Evolutionary conservation across 345 rosid species (phyloP).

Genomic region (Syzygium oleosum): DNA sequence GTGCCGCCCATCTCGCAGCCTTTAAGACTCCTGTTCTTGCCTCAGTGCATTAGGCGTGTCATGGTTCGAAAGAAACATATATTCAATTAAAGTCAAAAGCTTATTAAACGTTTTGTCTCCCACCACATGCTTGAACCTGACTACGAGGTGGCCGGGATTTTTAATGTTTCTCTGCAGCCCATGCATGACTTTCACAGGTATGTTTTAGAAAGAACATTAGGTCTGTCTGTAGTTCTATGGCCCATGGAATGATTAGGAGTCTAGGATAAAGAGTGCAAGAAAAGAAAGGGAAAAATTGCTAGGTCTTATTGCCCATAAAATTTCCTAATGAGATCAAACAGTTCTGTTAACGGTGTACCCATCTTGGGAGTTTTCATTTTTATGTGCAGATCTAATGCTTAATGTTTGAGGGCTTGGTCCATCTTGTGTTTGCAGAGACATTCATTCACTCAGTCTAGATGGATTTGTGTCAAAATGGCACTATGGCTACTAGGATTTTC

Average conservation of each 20-base stretch:
- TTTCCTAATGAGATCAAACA: background rate
- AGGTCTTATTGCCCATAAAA: background rate
- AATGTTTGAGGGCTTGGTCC: background rate
- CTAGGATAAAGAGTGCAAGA: background rate
- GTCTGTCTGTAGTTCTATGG: background rate
- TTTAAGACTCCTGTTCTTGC: background rate
- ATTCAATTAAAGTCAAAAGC: conserved; percentile 3
- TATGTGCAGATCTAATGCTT: background rate
- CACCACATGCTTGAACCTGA: background rate
- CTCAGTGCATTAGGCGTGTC: background rate
- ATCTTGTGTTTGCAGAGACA: background rate
- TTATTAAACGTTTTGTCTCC: background rate
- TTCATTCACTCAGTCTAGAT: background rate
- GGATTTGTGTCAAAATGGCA: background rate
- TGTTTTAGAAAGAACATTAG: background rate
- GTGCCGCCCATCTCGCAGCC: conserved; percentile 29
- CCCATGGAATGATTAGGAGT: background rate
- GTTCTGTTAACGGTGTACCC: background rate
- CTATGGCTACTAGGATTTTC: background rate
- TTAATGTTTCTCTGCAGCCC: background rate
- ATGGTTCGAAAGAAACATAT: background rate
- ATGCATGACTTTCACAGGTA: background rate
- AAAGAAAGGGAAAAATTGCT: background rate
- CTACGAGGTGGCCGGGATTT: background rate
- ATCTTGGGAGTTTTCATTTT: background rate